Base-by-base conservation (phyloP, 2,329 filamentous ascomycete species). In the Sordariomycetes sp. region DNA sequence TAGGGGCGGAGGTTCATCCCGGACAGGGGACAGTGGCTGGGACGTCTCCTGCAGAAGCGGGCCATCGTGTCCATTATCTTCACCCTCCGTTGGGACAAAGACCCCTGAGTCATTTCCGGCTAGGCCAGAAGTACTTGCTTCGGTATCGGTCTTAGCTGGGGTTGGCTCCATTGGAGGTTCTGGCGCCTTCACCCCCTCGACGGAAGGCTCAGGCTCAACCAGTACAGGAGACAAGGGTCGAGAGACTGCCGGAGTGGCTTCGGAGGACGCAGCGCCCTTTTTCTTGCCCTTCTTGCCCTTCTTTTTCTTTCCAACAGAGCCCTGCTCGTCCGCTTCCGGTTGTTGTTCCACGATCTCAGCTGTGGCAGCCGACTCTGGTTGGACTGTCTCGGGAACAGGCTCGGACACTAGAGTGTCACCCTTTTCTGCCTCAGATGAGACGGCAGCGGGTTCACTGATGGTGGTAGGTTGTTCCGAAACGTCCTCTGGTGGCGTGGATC, bases 241-340 rank as follows among this genome's bases (percentile, higher is more conserved):
- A 25, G 50, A 58, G 20, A 12, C 52, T 24, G 50, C 57, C 32
- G 35, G 32, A 18, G 57, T 58, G 40, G 22, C 14, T 32, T 55
- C 46, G 22, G 28, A 16, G 11, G 24, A 57, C 50, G 63, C 18
- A 43, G 37, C 63, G 25, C 60, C 58, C 58, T 67, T 61, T 59
- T 69, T 68, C 51, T 65, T 66, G 59, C 66, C 65, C 62, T 65
- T 68, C 53, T 69, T 67, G 59, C 59, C 57, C 55, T 62, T 68
- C 65, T 60, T 67, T 59, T 58, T 63, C 57, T 56, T 61, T n/a
- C 18, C 22, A n/a, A 52, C 32, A 24, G 46, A 54, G 16, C 46
- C 34, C 52, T 14, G 53, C 22, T 54, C 58, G 16, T 59, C 55
- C 18, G 35, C 54, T 22, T 53, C 46, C n/a, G 46, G 20, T 3